Base-by-base conservation (phyloP, 768 basidiomycete genomes). In the Rhodocollybia butyracea region DNA sequence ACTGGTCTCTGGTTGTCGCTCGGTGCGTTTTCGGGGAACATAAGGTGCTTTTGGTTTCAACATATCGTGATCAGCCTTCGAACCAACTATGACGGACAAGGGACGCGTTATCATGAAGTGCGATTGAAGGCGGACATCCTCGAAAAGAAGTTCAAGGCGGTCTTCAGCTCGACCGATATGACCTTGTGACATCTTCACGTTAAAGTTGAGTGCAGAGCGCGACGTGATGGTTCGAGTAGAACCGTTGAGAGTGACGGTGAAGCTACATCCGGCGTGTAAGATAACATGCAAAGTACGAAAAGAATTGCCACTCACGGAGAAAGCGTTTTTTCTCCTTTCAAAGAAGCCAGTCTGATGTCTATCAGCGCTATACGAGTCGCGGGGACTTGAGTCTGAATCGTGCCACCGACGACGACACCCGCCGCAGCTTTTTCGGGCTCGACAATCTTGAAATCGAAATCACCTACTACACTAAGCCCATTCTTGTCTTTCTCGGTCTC, bases 61-160 rank as follows among this genome's bases (percentile, higher is more conserved):
- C 4, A 62, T 55, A 36, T 80, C 74, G 56, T 83, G 77, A 46
- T 78, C 78, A 0, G 59, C 70, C 50, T 66, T 67, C 57, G 71
- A 72, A 6, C 80, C 83, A 8, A 85, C 74, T 30, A 77, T 73
- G 7, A 68, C 79, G 8, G 61, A 63, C 2, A 84, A 57, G 2
- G 68, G 58, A 2, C 81, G 76, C 0, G 75, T 70, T 34, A 86
- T 85, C 12, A 77, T 59, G 60, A 85, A 85, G 1, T 59, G 66
- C 34, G 76, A 75, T 8, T 66, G 61, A 10, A 78, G 68, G 24
- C 70, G 69, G 0, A 64, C 61, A 57, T 84, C 80, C 57, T 80
- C 66, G 61, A 88, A 81, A 0, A 74, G 50, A 19, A 88, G 57
- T 58, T 86, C 83, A 3, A 81, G 56, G 0, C 81, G 75, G 42